Percentiles rank a stretch among this genome's conserved stretches.
phyloP scores from a whole-genome alignment of 345 rosid species.

The Sisymbrium altissimum region DNA sequence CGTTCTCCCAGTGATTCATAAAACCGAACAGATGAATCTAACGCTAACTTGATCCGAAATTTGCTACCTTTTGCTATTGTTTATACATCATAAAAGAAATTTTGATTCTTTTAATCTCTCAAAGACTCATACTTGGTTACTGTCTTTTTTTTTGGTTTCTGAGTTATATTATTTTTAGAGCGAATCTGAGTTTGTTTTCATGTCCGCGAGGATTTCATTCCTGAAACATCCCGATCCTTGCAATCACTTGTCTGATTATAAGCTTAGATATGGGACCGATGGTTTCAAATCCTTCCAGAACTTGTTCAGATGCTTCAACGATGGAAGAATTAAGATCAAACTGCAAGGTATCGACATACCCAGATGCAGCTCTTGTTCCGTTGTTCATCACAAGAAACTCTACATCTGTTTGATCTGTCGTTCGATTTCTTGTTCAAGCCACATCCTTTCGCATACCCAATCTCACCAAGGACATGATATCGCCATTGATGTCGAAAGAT shows the following conservation, averaged over 20 bases:
- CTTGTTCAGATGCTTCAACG: constrained; percentile 42
- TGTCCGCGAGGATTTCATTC: constrained; percentile 50
- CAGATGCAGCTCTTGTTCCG: constrained; percentile 65
- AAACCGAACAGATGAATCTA: constrained; percentile 21
- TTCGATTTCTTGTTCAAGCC: constrained; percentile 64
- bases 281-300: constrained; percentile 53
- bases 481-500: constrained; percentile 72
- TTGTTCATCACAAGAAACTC: constrained; percentile 44
- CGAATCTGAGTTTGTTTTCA: constrained; percentile 25
- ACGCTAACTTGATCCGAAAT: constrained; percentile 20
- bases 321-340: constrained; percentile 50
- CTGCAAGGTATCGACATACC: constrained; percentile 37
- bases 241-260: constrained; percentile 73
- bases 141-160: background rate
- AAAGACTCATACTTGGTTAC: background rate
- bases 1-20: constrained; percentile 24
- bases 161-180: too few relatives aligned
- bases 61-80: constrained; percentile 2
- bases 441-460: constrained; percentile 58
- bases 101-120: constrained; percentile 12
- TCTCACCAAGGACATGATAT: constrained; percentile 60
- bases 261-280: constrained; percentile 55
- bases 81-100: background rate
- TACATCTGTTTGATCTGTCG: constrained; percentile 74
- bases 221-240: constrained; percentile 57